Evolutionary conservation across 1,284 basidiomycete species (phyloP), one percentile per base, ranked within the genome.

Genomic region (Austropuccinia psidii): DNA sequence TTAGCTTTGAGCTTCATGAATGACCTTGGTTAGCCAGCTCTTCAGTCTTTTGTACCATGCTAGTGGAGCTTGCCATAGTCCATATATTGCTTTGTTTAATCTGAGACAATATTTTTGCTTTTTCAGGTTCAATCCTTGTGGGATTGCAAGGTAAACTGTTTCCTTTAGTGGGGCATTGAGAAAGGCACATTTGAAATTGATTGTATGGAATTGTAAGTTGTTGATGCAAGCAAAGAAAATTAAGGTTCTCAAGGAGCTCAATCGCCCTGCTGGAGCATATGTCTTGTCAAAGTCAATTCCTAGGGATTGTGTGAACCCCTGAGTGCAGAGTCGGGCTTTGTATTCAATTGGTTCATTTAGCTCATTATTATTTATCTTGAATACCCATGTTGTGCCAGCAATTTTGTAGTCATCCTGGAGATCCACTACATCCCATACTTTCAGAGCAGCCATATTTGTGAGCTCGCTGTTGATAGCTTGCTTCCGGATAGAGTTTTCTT

Each of bases 361-460:
- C n/a, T 60, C 24, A 64, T 64, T 35, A 4, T 49, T 64, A 21
- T 64, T 64, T 2, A 64, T 21, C 21, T 64, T 64, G 24, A 64
- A 64, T 11, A 64, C 61, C 61, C 61, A 64, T 29, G 61, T 64
- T n/a, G n/a, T n/a, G n/a, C n/a, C n/a, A n/a, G n/a, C n/a, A n/a
- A n/a, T n/a, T n/a, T n/a, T n/a, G n/a, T n/a, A n/a, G n/a, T n/a
- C n/a, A n/a, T n/a, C n/a, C n/a, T n/a, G n/a, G n/a, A n/a, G n/a
- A n/a, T n/a, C n/a, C n/a, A n/a, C n/a, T n/a, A n/a, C n/a, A n/a
- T n/a, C n/a, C n/a, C n/a, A n/a, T n/a, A n/a, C n/a, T n/a, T n/a
- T n/a, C n/a, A n/a, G n/a, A n/a, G n/a, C n/a, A n/a, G n/a, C n/a
- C n/a, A n/a, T n/a, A n/a, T n/a, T n/a, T n/a, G n/a, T n/a, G n/a